These are phyloP conservation scores for Thinopyrum obtusiflorum DNA, from an alignment of 202 grass and related monocot species.

Conservation along the genomic window DNA sequence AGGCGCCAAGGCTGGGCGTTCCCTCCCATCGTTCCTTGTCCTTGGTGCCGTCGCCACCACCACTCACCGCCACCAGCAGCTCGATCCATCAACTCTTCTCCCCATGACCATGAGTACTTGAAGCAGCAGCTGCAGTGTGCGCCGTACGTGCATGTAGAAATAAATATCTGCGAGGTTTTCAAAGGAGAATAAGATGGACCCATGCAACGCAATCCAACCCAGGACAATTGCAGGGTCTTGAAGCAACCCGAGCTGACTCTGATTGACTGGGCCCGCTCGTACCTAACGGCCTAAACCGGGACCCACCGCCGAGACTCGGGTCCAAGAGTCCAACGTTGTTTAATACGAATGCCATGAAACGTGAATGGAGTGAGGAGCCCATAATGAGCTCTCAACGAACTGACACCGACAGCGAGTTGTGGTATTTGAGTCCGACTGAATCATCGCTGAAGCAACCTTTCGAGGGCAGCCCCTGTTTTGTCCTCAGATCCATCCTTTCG, in stretches of 20 bases:
- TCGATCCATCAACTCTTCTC: not conserved
- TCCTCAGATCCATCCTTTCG: too few relatives aligned
- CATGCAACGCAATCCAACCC: not conserved
- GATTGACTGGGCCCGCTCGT: not conserved
- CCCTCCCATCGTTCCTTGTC: not conserved
- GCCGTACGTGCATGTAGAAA: not conserved
- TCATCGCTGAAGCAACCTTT: too few relatives aligned
- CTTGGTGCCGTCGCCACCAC: not conserved
- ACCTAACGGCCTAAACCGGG: not conserved
- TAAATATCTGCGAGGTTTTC: not conserved
- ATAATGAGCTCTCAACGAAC: not conserved
- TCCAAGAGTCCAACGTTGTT: not conserved
- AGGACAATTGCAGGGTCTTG: not conserved
- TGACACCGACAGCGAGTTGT: not conserved
- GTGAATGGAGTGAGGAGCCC: not conserved
- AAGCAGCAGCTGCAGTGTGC: not conserved
- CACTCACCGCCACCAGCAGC: too few relatives aligned
- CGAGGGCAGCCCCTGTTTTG: too few relatives aligned
- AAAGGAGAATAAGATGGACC: too few relatives aligned
- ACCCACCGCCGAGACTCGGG: not conserved
- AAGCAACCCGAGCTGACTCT: not conserved
- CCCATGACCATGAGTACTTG: too few relatives aligned
- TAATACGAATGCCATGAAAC: not conserved
- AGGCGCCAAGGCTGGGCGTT: not conserved
- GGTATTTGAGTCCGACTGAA: too few relatives aligned